These are phyloP conservation scores for Penicillium nordicum DNA, from an alignment of 2,329 filamentous ascomycete species.

Conservation along the genomic window DNA sequence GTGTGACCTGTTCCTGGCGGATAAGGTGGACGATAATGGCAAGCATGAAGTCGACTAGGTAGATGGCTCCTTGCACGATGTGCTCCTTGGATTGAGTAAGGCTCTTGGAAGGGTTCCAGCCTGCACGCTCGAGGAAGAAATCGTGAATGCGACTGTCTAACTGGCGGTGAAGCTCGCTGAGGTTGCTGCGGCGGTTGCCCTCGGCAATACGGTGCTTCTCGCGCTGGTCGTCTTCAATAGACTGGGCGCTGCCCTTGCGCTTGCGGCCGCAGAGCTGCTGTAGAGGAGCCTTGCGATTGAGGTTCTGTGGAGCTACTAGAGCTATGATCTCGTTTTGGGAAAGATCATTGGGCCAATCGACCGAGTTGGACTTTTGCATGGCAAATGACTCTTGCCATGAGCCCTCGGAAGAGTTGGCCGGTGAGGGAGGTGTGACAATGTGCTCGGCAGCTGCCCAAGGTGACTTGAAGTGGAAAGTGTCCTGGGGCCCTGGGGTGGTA, in stretches of 20 bases:
- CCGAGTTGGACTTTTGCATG: slow-evolving; percentile 25
- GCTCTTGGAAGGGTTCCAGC: slow-evolving; percentile 41
- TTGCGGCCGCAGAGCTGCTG: slow-evolving; percentile 41
- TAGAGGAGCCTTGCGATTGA: slow-evolving; percentile 39
- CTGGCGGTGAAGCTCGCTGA: slow-evolving; percentile 39
- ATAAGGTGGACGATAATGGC: slow-evolving; percentile 36
- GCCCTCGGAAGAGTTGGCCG: slow-evolving; percentile 38
- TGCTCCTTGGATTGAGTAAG: slow-evolving; percentile 42
- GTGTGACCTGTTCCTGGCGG: slow-evolving; percentile 35
- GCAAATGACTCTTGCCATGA: slow-evolving; percentile 36
- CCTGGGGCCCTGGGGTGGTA: slow-evolving; percentile 34
- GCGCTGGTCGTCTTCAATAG: slow-evolving; percentile 37
- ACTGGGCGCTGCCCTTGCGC: slow-evolving; percentile 35
- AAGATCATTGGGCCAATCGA: slow-evolving; percentile 36
- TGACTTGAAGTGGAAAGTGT: slow-evolving; percentile 34
- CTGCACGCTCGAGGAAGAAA: slow-evolving; percentile 39
- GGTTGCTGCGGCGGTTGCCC: slow-evolving; percentile 41
- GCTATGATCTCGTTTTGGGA: slow-evolving; percentile 33
- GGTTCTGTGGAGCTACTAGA: slow-evolving; percentile 36
- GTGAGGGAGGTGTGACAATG: slow-evolving; percentile 35
- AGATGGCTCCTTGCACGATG: slow-evolving; percentile 39
- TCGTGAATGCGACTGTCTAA: slow-evolving; percentile 39
- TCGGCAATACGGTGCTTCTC: slow-evolving; percentile 43
- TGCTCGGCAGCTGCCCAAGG: slow-evolving; percentile 30
- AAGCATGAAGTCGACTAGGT: slow-evolving; percentile 40